Evolutionary conservation across 202 grass and related monocot genomes (phyloP), one percentile per base, ranked within the genome.

Genomic region (Bolboschoenoplectus hybrid): DNA sequence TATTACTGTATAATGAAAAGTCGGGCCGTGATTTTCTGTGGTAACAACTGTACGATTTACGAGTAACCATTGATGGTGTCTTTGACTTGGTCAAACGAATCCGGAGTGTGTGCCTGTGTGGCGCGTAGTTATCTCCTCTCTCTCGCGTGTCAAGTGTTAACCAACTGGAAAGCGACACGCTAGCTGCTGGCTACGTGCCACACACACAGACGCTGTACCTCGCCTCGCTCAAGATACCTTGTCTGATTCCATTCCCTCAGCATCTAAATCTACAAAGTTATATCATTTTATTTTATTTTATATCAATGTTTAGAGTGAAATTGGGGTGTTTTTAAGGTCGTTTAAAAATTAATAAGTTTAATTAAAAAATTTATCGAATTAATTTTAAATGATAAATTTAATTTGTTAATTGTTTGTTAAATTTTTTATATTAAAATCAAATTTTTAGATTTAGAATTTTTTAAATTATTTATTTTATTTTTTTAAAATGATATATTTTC

Each of bases 121-220:
- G 26, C 26, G 26, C 26, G 26, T 26, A 26, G 26, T 26, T 26
- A 26, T 26, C 26, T 26, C 26, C 26, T 67, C 67, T 20, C 68
- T 47, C 8, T 68, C 6, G 41, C 44, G 3, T 66, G 16, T 58
- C 4, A n/a, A 51, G 16, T n/a, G 56, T 32, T 63, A 83, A 49
- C 81, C 81, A 83, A 67, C 12, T 2, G 6, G 81, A 66, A 68
- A 52, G 62, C 12, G 81, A 84, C 81, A 84, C 62, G 64, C 2
- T 40, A 67, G 46, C 62, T 5, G 58, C 7, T 34, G 2, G 9
- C 9, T 41, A 45, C 26, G 41, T 73, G 69, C 17, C 43, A 17
- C 26, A 26, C 26, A 26, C 26, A 26, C 0, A 26, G 26, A 26
- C 26, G 26, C 26, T 26, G 26, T 26, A 26, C 26, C 26, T 26